Conservation (phyloP, 2,329 filamentous ascomycete genomes). For the Huntiella abstrusa region DNA sequence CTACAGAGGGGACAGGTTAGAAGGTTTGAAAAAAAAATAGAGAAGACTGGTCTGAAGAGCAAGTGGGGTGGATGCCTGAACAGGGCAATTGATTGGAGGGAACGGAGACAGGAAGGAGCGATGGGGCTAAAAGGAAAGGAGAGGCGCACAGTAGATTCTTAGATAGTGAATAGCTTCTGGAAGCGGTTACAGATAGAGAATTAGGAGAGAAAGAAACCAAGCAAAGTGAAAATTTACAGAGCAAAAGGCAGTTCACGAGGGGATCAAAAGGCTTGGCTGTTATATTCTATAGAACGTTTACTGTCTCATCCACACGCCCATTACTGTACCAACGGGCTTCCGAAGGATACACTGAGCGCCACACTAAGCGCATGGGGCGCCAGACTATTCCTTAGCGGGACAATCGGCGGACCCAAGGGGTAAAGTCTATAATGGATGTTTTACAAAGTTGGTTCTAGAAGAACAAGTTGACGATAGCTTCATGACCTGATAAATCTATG, state of each 20-base stretch:
- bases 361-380: no score
- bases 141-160: constrained; percentile 3
- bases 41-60: not conserved
- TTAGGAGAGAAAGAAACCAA: not conserved
- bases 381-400: no score
- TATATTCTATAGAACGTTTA: no score
- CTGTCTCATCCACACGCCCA: no score
- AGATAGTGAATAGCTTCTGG: not conserved
- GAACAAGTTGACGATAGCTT: no score
- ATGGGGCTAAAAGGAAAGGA: not conserved
- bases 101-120: constrained; percentile 1
- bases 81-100: not conserved
- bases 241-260: no score
- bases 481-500: no score
- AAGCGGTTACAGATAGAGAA: not conserved
- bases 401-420: no score
- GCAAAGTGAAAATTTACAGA: not conserved
- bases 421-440: not conserved
- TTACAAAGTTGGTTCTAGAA: not conserved
- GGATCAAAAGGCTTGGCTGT: no score
- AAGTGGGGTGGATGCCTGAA: constrained; percentile 1
- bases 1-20: not conserved
- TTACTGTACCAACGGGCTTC: no score
- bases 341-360: no score
- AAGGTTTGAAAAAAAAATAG: not conserved